Evolutionary conservation across 2,329 filamentous ascomycete genomes (phyloP).

Genomic region (Ceratocystis cubensis): DNA sequence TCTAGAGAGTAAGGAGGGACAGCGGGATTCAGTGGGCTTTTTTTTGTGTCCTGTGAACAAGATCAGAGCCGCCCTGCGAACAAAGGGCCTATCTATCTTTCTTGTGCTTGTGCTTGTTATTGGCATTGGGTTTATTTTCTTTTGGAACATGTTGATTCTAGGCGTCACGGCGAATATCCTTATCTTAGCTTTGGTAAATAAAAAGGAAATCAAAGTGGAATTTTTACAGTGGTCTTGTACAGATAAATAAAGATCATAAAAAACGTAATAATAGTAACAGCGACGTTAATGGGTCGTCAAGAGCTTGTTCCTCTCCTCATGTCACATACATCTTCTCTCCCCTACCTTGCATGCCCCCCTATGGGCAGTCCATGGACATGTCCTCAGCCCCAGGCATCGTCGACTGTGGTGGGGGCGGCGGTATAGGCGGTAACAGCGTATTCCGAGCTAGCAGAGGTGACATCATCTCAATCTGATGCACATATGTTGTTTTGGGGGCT

Average conservation of each 20-base stretch:
- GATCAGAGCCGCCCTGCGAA: neutral
- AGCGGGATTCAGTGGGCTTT: neutral
- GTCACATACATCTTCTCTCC: neutral
- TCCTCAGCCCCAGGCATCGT: conserved; percentile 9
- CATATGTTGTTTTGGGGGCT: conserved; percentile 21
- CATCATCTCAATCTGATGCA: conserved; percentile 31
- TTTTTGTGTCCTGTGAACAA: neutral
- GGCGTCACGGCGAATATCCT: conserved; percentile 19
- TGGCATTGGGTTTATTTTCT: conserved; percentile 15
- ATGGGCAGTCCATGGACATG: conserved; percentile 16
- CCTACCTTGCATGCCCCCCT: neutral
- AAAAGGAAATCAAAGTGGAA: conserved; percentile 7
- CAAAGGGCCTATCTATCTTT: conserved; percentile 1
- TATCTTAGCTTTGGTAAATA: conserved; percentile 14
- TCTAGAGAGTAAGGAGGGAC: neutral
- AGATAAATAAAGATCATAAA: neutral
- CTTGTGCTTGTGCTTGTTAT: conserved; percentile 17
- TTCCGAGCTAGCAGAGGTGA: conserved; percentile 29
- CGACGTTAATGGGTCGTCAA: neutral
- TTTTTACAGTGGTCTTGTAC: conserved; percentile 1
- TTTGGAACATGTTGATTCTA: conserved; percentile 17
- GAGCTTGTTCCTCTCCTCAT: too few relatives aligned
- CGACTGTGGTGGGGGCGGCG: conserved; percentile 17
- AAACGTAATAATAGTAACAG: neutral
- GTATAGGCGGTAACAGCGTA: conserved; percentile 19